These are phyloP conservation scores for Entophlyctis helioformis DNA, from an alignment of 192 early-diverging fungal species.

Conservation along the genomic window DNA sequence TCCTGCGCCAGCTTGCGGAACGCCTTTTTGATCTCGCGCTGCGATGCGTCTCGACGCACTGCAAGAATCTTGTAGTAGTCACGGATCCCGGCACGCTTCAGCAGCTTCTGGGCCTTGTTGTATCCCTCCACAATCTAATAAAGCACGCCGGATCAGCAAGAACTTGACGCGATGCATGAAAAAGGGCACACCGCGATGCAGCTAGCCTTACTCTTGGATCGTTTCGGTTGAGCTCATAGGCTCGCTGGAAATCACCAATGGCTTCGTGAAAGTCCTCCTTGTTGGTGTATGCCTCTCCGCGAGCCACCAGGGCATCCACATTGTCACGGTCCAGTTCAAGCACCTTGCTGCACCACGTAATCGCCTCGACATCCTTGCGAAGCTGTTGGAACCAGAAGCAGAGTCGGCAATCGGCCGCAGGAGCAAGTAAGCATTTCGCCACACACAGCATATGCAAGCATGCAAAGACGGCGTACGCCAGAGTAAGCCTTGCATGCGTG, in stretches of 20 bases:
- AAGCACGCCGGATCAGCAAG: background rate
- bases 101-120: constrained; percentile 48
- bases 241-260: constrained; percentile 54
- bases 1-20: constrained; percentile 78
- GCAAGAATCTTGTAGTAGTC: constrained; percentile 97
- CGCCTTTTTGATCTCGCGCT: constrained; percentile 81
- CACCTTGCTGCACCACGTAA: constrained; percentile 57
- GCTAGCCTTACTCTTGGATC: constrained; percentile 40
- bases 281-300: constrained; percentile 57
- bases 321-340: constrained; percentile 60
- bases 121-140: constrained; percentile 30
- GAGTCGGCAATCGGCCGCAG: background rate
- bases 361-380: constrained; percentile 38
- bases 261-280: constrained; percentile 71
- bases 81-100: constrained; percentile 41
- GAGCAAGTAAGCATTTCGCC: too few species aligned
- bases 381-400: constrained; percentile 16
- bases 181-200: too few species aligned
- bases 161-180: too few species aligned
- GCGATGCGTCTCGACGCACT: constrained; percentile 58
- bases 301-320: constrained; percentile 56
- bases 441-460: too few species aligned
- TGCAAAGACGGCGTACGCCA: constrained; percentile 19
- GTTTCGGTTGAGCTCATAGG: constrained; percentile 49
- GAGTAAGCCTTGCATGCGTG: constrained; percentile 50